Evolutionary conservation across 768 basidiomycete genomes (phyloP).

Genomic region (Leccinum obscurum): DNA sequence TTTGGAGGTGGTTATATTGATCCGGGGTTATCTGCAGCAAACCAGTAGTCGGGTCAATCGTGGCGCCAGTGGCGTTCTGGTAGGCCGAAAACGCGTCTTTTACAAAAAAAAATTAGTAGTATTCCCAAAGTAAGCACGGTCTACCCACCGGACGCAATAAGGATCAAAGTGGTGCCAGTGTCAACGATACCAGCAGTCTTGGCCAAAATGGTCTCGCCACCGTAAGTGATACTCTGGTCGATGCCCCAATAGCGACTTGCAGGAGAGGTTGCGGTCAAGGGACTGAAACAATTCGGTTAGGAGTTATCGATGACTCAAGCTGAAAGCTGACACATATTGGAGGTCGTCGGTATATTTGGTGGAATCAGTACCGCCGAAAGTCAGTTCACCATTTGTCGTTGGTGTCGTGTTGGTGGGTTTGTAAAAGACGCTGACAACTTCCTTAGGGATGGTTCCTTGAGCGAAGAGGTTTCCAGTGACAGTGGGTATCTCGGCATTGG

Average conservation of each 20-base stretch:
- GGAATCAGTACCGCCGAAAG: slow-evolving; percentile 45
- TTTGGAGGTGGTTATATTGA: slow-evolving; percentile 53
- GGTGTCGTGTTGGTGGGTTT: slow-evolving; percentile 39
- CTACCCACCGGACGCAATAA: slow-evolving; percentile 42
- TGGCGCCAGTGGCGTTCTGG: slow-evolving; percentile 46
- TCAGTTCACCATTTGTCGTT: slow-evolving; percentile 49
- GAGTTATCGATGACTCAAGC: not conserved
- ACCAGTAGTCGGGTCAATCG: slow-evolving; percentile 36
- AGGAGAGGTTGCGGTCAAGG: slow-evolving; percentile 47
- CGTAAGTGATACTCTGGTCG: slow-evolving; percentile 54
- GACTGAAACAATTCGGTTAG: slow-evolving; percentile 29
- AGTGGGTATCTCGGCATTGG: slow-evolving; percentile 42
- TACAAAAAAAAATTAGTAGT: not conserved
- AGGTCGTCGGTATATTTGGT: slow-evolving; percentile 37
- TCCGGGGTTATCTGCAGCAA: slow-evolving; percentile 50
- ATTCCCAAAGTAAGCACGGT: not conserved
- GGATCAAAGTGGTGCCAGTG: slow-evolving; percentile 56
- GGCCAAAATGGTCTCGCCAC: slow-evolving; percentile 45
- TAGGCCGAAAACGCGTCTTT: slow-evolving; percentile 45
- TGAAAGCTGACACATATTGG: slow-evolving; percentile 39
- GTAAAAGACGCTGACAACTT: slow-evolving; percentile 53
- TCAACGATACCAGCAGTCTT: slow-evolving; percentile 59
- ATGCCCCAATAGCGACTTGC: slow-evolving; percentile 59
- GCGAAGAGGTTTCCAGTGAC: slow-evolving; percentile 57
- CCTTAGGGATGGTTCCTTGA: slow-evolving; percentile 39